Evolutionary conservation across 805 yeast genomes (phyloP), one percentile per base, ranked within the genome.

Genomic region (Alloascoidea hylecoeti): DNA sequence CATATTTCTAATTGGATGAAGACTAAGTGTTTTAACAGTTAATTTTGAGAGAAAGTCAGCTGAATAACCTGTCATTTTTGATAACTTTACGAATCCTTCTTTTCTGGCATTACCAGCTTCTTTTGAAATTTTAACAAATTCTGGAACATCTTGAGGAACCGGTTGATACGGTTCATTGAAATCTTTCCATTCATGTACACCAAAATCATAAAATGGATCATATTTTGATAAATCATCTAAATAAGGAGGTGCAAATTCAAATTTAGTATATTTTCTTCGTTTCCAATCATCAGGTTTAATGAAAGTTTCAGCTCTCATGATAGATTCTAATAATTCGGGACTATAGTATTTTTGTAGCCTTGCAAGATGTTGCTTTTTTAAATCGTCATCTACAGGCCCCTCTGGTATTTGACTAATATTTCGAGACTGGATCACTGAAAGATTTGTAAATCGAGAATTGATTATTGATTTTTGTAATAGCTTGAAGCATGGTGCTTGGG

Each of bases 1-100:
- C 67, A 85, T 94, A 55, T 85, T 84, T 39, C 86, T 76, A 17
- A 89, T 97, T 38, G 82, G 66, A 60, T 84, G 86, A 28, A 46
- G 42, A 30, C 52, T 42, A 40, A 58, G 47, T 15, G 51, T 44
- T 52, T 78, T 75, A 48, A 74, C 75, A 40, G 67, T 66, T 42
- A 84, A 66, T 38, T 65, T 67, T 38, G 41, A 63, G 47, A 83
- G 72, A 54, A 75, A 82, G 32, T 64, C 56, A 40, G 68, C 72
- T 46, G 73, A 70, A 44, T 78, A 68, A 0, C 88, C 89, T 0
- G 89, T 78, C 45, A 78, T 65, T 38, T 68, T 57, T 18, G 78
- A 62, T 43, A 79, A 64, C 16, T 70, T 75, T 40, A 62, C 64
- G 4, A 76, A 75, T 48, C 70, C 60, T 47, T 58, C 55, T 39